Base-by-base conservation (phyloP, 768 basidiomycete genomes). In the Pisolithus sp. region DNA sequence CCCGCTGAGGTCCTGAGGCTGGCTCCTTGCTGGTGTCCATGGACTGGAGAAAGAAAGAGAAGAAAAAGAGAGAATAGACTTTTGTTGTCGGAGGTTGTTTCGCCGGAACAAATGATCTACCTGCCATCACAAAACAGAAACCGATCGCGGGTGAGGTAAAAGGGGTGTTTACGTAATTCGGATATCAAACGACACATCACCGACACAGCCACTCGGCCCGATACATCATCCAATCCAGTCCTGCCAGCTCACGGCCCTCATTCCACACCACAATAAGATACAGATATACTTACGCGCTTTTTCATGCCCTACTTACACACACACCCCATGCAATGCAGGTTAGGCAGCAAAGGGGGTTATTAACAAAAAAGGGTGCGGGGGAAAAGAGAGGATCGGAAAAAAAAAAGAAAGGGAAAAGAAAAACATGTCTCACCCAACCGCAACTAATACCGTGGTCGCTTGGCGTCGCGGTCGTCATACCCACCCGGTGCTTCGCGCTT, bases 381-480 rank as follows among this genome's bases (percentile, higher is more conserved):
- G 54, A 56, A 53, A 49, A 66, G 28, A 30, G 28, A 30, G 28
- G 28, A 7, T 7, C 28, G 28, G 60, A 51, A 41, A 55, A 57
- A 55, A 57, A 39, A 53, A 38, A 53, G 54, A 63, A 61, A 54
- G 26, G 23, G 41, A 21, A 46, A 48, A 65, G 55, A 57, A 54
- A 58, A 54, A 52, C 49, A 59, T 62, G 58, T 71, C 63, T 60
- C 65, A 65, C 64, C 63, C 63, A 59, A 67, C 65, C 66, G 62
- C 68, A 62, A 58, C 77, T 81, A 91, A 70, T 87, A 89, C 63
- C 89, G 80, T 62, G 85, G 83, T 64, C 89, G 85, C 71, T 92
- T 92, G 31, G 76, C 61, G 58, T 90, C 89, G 58, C 89, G 80
- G 68, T 91, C 89, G 63, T 91, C 89, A 68, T 78, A 87, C 68